Percentiles rank a stretch among this genome's conserved stretches.
phyloP scores from a whole-genome alignment of 352 stramenopile species.

The Phytophthora melonis region DNA sequence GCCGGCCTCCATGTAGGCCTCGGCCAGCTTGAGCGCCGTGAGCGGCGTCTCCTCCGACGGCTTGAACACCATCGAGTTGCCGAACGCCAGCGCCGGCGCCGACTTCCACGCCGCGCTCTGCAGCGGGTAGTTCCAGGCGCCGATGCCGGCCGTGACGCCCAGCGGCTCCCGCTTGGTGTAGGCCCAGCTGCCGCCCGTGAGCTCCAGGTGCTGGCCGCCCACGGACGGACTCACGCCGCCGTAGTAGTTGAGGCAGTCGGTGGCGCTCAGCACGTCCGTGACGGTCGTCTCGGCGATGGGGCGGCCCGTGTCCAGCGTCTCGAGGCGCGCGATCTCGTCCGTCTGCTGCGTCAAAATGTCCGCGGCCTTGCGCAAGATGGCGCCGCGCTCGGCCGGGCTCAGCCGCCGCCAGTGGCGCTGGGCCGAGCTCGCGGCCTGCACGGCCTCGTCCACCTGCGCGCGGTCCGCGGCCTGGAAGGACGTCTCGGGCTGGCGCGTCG shows the following conservation, averaged over 20 bases:
- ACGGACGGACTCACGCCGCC: conserved; percentile 69
- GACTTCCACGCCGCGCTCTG: conserved; percentile 87
- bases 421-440: conserved; percentile 47
- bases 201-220: conserved; percentile 74
- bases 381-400: conserved; percentile 67
- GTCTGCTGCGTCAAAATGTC: conserved; percentile 68
- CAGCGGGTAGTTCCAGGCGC: conserved; percentile 87
- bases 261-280: conserved; percentile 75
- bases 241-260: conserved; percentile 86
- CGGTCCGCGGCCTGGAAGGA: conserved; percentile 59
- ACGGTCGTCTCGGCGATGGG: conserved; percentile 78
- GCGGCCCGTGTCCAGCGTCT: conserved; percentile 83
- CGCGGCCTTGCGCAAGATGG: conserved; percentile 68
- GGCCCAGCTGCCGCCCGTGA: conserved; percentile 72
- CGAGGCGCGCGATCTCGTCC: conserved; percentile 73
- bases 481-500: conserved; percentile 57
- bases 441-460: conserved; percentile 59
- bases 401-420: conserved; percentile 75
- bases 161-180: conserved; percentile 83
- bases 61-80: conserved; percentile 95
- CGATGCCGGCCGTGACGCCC: conserved; percentile 78
- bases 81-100: conserved; percentile 82
- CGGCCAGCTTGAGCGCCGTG: conserved; percentile 68
- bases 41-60: conserved; percentile 89
- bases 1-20: conserved; percentile 75